phyloP scores from a whole-genome alignment of 257 asterid species.

The Rauvolfia tetraphylla region DNA sequence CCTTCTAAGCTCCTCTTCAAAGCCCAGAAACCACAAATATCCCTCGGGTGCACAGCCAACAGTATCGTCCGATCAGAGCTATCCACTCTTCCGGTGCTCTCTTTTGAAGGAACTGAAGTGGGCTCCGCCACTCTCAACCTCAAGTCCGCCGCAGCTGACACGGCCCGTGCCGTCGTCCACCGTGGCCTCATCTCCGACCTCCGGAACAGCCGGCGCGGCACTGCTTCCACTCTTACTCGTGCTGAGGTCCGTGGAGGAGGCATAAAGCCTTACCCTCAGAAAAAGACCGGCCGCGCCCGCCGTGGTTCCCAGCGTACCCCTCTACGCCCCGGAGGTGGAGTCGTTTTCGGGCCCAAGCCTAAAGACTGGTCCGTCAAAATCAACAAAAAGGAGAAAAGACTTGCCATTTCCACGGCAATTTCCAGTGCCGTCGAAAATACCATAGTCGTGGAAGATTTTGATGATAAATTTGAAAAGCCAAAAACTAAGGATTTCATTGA shows the following conservation, averaged over 20 bases:
- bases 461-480: slow-evolving; percentile 74
- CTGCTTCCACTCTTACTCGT: slow-evolving; percentile 95
- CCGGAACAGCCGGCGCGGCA: slow-evolving; percentile 86
- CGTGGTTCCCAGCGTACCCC: slow-evolving; percentile 90
- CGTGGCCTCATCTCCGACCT: slow-evolving; percentile 90
- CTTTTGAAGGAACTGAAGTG: slow-evolving; percentile 71
- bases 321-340: slow-evolving; percentile 97
- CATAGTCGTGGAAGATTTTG: slow-evolving; percentile 84
- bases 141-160: slow-evolving; percentile 73
- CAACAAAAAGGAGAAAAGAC: slow-evolving; percentile 77
- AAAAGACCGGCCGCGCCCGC: slow-evolving; percentile 89
- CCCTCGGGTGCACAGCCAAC: slow-evolving; percentile 14
- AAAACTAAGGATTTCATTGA: slow-evolving; percentile 79
- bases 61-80: slow-evolving; percentile 42
- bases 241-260: slow-evolving; percentile 96
- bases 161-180: slow-evolving; percentile 98
- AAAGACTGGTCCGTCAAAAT: slow-evolving; percentile 90
- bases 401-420: slow-evolving; percentile 87
- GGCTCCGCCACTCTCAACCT: slow-evolving; percentile 73
- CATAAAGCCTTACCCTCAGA: slow-evolving; percentile 73
- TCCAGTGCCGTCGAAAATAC: slow-evolving; percentile 63
- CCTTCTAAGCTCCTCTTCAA: slow-evolving; percentile 22
- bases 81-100: slow-evolving; percentile 71
- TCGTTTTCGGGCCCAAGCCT: slow-evolving; percentile 89
- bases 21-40: slow-evolving; percentile 29